phyloP scores from a whole-genome alignment of 805 yeast genomes.

The Sungouiozyma ichnusensis region DNA sequence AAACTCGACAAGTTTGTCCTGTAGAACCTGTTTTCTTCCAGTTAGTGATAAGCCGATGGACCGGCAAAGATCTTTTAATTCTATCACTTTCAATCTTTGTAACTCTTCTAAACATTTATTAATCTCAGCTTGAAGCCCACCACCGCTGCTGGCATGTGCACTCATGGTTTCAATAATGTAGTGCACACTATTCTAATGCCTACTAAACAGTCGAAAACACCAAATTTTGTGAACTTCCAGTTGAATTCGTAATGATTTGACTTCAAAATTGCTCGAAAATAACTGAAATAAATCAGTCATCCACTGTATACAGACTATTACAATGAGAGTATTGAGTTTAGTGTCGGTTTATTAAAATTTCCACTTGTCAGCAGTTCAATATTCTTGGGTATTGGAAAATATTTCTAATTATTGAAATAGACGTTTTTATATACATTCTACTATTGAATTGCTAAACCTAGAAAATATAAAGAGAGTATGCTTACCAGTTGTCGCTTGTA shows the following conservation, averaged over 20 bases:
- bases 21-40: conserved; percentile 55
- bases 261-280: no score
- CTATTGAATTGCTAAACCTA: no score
- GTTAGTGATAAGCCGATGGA: conserved; percentile 37
- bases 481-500: no score
- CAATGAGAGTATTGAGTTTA: no score
- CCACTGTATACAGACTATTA: no score
- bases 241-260: not conserved
- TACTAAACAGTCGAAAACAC: not conserved
- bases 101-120: conserved; percentile 27
- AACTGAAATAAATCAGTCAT: no score
- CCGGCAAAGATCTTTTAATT: conserved; percentile 43
- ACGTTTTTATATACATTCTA: not conserved
- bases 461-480: no score
- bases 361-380: no score
- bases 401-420: not conserved
- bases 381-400: not conserved
- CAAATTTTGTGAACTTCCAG: not conserved
- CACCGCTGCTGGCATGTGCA: conserved; percentile 5
- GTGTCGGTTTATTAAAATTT: no score
- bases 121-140: conserved; percentile 23
- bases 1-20: conserved; percentile 41
- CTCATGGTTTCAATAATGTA: no score
- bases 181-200: no score
- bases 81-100: conserved; percentile 36